These are phyloP conservation scores for Aspergillus eucalypticola DNA, from an alignment of 2,329 filamentous ascomycete genomes.

Conservation along the genomic window DNA sequence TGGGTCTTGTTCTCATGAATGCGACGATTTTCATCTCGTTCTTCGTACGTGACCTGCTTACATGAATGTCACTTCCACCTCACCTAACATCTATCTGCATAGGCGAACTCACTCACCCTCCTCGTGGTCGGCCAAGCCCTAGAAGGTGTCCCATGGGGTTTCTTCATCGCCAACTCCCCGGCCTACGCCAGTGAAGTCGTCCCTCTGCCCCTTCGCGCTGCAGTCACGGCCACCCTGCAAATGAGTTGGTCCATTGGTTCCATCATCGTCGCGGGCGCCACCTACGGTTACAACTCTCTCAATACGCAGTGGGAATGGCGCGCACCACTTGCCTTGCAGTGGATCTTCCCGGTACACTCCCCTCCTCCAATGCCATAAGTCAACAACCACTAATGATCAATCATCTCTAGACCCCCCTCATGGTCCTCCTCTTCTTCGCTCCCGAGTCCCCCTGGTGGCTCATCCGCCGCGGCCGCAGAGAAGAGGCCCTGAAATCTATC, in stretches of 20 bases:
- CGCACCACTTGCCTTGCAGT: constrained; percentile 30
- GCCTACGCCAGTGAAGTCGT: constrained; percentile 33
- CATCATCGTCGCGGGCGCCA: constrained; percentile 30
- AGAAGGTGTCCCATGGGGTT: constrained; percentile 34
- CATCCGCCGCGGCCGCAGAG: constrained; percentile 28
- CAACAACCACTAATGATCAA: no score
- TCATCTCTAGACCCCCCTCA: constrained; percentile 25
- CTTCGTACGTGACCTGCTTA: constrained; percentile 44
- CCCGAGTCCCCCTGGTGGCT: constrained; percentile 34
- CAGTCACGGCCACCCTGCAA: constrained; percentile 29
- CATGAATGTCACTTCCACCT: no score
- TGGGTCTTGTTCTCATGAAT: constrained; percentile 58
- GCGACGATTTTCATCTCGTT: constrained; percentile 62
- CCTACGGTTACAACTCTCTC: constrained; percentile 24
- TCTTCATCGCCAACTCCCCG: constrained; percentile 33
- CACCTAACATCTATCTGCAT: not conserved
- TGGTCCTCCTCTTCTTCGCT: constrained; percentile 30
- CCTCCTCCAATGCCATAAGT: not conserved
- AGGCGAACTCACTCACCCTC: constrained; percentile 46
- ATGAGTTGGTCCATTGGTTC: constrained; percentile 35
- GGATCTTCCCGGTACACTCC: constrained; percentile 32
- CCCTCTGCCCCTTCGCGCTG: constrained; percentile 28
- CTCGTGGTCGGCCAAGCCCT: constrained; percentile 36
- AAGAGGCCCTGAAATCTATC: constrained; percentile 27
- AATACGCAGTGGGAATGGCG: constrained; percentile 29